phyloP scores from a whole-genome alignment of 345 rosid genomes.

The Passiflora organensis region DNA sequence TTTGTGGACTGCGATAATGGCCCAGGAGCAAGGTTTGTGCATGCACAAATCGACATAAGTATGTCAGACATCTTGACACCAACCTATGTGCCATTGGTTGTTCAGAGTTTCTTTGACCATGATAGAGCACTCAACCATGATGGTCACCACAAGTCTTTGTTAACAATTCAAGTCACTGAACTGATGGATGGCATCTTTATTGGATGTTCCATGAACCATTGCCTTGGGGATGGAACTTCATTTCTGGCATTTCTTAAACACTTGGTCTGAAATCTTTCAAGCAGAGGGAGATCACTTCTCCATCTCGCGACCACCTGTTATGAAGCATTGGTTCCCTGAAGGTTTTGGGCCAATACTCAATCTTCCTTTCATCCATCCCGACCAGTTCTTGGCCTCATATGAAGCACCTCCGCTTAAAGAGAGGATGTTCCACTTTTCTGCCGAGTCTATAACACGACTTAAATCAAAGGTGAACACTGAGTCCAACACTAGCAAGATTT shows the following conservation, averaged over 20 bases:
- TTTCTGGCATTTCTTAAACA: background rate
- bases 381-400: background rate
- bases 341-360: no score
- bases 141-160: conserved; percentile 44
- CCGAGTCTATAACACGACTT: no score
- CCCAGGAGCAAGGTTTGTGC: conserved; percentile 38
- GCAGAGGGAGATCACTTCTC: no score
- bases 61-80: conserved; percentile 39
- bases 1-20: conserved; percentile 44
- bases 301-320: no score
- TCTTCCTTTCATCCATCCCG: no score
- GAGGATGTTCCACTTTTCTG: no score
- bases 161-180: conserved; percentile 52
- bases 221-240: background rate
- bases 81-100: conserved; percentile 38
- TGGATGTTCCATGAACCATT: background rate
- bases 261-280: background rate
- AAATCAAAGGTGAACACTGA: no score
- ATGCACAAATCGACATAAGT: conserved; percentile 34
- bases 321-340: no score
- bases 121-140: conserved; percentile 42
- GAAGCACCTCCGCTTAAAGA: background rate
- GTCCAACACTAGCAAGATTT: background rate
- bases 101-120: conserved; percentile 56
- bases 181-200: conserved; percentile 29